Conservation (phyloP, 768 basidiomycete species). For the Lactarius deliciosus region DNA sequence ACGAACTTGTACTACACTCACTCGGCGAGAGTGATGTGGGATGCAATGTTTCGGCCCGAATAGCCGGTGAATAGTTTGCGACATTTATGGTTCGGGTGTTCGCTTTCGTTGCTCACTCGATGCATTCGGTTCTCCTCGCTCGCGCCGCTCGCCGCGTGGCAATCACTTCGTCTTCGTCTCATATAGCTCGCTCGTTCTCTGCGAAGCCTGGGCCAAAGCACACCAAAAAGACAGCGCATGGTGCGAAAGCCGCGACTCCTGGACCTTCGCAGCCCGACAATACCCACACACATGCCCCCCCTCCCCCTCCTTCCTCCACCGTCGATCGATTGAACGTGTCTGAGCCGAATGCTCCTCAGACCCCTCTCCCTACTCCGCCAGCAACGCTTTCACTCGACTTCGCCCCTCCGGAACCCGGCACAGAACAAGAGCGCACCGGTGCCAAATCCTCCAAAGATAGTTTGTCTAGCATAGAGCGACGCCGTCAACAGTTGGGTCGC, state of each 20-base stretch:
- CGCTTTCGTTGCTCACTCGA: conserved; percentile 1
- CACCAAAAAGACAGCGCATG: conserved; percentile 13
- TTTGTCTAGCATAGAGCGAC: conserved; percentile 75
- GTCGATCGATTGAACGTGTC: conserved; percentile 1
- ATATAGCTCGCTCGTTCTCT: conserved; percentile 7
- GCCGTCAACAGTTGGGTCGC: conserved; percentile 56
- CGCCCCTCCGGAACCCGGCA: conserved; percentile 43
- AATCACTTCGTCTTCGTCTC: background rate
- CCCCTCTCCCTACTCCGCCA: conserved; percentile 41
- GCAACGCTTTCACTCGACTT: conserved; percentile 51
- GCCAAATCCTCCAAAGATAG: conserved; percentile 77
- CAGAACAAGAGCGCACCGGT: conserved; percentile 59
- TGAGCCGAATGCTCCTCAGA: conserved; percentile 1
- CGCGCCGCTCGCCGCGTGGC: conserved; percentile 13
- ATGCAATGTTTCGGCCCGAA: background rate
- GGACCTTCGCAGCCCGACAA: conserved; percentile 4
- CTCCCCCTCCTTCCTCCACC: conserved; percentile 8
- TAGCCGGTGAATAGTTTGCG: background rate
- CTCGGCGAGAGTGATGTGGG: too few species aligned
- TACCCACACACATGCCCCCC: background rate
- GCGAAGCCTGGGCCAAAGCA: background rate
- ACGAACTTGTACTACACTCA: too few species aligned
- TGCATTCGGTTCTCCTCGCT: conserved; percentile 21
- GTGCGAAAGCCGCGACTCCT: background rate
- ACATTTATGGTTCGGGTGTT: background rate